Evolutionary conservation across 495 filamentous ascomycete species (phyloP).

Genomic region (Lepidopterella palustris): DNA sequence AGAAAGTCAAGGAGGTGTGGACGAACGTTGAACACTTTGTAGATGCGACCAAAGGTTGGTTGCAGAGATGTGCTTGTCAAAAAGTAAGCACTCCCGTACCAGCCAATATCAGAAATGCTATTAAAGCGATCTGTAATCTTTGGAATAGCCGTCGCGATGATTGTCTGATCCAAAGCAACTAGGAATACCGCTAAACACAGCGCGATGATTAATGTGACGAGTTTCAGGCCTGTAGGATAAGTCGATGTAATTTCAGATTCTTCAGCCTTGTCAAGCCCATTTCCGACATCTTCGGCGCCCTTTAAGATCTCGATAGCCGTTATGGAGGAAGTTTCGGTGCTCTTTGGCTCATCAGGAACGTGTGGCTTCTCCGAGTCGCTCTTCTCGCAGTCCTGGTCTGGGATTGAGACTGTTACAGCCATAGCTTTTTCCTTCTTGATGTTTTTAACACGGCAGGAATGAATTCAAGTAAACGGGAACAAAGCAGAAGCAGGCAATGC

Average conservation of each 20-base stretch:
- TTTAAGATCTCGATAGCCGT: background rate
- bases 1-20: background rate
- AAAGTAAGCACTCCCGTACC: slow-evolving; percentile 14
- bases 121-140: slow-evolving; percentile 12
- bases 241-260: background rate
- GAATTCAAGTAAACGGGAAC: too few relatives aligned
- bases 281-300: background rate
- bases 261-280: background rate
- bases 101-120: slow-evolving; percentile 6
- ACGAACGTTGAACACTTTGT: slow-evolving; percentile 5
- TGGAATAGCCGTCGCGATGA: slow-evolving; percentile 13
- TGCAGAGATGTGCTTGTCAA: background rate
- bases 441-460: too few relatives aligned
- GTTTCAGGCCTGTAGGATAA: background rate
- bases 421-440: too few relatives aligned
- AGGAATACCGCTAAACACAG: slow-evolving; percentile 44
- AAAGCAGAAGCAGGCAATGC: too few relatives aligned
- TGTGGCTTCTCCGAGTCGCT: background rate
- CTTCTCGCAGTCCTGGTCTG: background rate
- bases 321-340: background rate
- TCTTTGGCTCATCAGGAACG: background rate
- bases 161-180: slow-evolving; percentile 58
- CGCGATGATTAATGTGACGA: slow-evolving; percentile 21
- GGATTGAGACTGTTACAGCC: too few relatives aligned
- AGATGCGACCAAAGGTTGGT: slow-evolving; percentile 4